Base-by-base conservation (phyloP, 306 rosid genomes). In the Casuarina glauca region DNA sequence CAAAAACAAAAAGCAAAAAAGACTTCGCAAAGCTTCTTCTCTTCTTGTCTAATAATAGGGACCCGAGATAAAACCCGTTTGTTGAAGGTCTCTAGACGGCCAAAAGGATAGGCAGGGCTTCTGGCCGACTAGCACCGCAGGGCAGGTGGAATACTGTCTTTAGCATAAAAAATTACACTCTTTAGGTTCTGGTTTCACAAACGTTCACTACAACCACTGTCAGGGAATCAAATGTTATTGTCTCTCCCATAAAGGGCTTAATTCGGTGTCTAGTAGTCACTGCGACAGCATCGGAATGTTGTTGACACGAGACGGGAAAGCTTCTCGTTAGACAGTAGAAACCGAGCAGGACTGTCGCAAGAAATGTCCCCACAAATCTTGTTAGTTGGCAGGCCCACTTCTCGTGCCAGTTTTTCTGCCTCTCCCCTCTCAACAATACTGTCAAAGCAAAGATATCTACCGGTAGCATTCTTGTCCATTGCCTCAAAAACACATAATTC, bases 401-500 rank as follows among this genome's bases (percentile, higher is more conserved):
- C 88, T 32, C 73, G 70, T 5, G 97, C 97, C 13, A 95, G 73
- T 53, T 84, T 88, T 76, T 87, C 93, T 42, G 88, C 99, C 54
- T 81, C 86, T 15, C 49, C 82, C 7, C 74, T 74, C 13, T 73
- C 64, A 45, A 95, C 76, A 0, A 91, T 71, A 35, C 70, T 45
- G 63, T 95, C 97, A 70, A 73, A 95, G 69, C 97, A 91, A 19
- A 93, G 82, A 89, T 95, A 95, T 81, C 99, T 91, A 0, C 99
- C 97, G 13, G 45, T 80, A 45, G 93, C 90, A 38, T 89, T 77
- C 55, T 20, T 77, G 19, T 79, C 85, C 91, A 90, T 87, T 57
- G 80, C 93, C 72, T 91, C 89, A 53, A 77, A 93, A 6, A 95
- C 93, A 3, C 81, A 39, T 3, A 80, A 89, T 54, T 95, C 97